Percentiles rank a stretch among this genome's conserved stretches.
phyloP scores from a whole-genome alignment of 345 rosid species.

The Populus alba region DNA sequence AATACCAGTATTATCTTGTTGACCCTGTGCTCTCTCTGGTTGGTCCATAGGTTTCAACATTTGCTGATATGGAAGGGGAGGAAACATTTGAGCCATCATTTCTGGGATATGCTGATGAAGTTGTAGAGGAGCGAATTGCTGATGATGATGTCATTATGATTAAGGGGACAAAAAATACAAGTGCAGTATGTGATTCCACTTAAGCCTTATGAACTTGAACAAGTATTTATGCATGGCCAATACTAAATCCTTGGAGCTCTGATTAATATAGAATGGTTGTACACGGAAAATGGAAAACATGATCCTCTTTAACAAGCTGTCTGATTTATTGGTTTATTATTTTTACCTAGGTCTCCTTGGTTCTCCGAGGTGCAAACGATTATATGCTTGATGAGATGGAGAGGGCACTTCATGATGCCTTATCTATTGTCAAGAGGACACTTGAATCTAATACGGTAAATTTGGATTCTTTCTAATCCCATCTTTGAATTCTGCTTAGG shows the following conservation, averaged over 20 bases:
- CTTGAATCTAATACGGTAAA: slow-evolving; percentile 88
- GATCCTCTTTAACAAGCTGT: not conserved
- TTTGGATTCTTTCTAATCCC: slow-evolving; percentile 3
- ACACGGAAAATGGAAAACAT: not conserved
- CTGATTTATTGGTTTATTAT: slow-evolving; percentile 11
- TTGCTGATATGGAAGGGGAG: slow-evolving; percentile 99
- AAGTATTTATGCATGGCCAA: not conserved
- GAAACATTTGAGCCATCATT: slow-evolving; percentile 88
- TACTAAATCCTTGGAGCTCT: not conserved
- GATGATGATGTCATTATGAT: slow-evolving; percentile 90
- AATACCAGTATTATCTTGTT: not conserved
- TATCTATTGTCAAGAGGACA: slow-evolving; percentile 87
- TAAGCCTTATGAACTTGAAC: not conserved
- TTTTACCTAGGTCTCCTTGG: slow-evolving; percentile 68
- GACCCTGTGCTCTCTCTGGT: not conserved
- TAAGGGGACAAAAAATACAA: slow-evolving; percentile 80
- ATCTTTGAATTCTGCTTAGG: not conserved
- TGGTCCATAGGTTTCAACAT: slow-evolving; percentile 70
- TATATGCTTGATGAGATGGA: slow-evolving; percentile 99
- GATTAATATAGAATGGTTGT: not conserved
- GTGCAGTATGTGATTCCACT: slow-evolving; percentile 57
- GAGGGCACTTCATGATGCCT: slow-evolving; percentile 85
- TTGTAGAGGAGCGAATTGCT: slow-evolving; percentile 91
- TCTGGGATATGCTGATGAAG: slow-evolving; percentile 84
- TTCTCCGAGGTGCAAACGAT: slow-evolving; percentile 95